These are phyloP conservation scores for Pseudogymnoascus sp. DNA, from an alignment of 2,329 filamentous ascomycete genomes.

Conservation along the genomic window DNA sequence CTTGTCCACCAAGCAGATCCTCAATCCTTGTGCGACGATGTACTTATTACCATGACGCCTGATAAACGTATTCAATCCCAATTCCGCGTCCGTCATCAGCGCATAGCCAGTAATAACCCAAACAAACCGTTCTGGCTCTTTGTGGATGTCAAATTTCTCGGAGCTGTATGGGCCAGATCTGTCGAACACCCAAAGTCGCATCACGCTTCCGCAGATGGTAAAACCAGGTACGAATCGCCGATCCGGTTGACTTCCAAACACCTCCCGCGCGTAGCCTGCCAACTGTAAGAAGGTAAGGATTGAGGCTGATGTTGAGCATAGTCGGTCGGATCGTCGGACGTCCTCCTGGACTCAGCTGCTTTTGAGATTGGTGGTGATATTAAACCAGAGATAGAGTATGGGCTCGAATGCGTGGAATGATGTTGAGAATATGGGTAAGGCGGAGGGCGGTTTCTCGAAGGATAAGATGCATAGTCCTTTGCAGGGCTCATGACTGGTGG, in stretches of 20 bases:
- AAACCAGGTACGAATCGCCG: conserved; percentile 29
- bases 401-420: too few species aligned
- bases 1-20: not conserved
- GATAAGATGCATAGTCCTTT: too few species aligned
- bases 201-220: conserved; percentile 22
- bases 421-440: too few species aligned
- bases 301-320: too few species aligned
- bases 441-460: too few species aligned
- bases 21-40: not conserved
- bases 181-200: conserved; percentile 31
- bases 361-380: too few species aligned
- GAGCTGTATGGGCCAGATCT: conserved; percentile 23
- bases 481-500: too few species aligned
- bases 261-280: conserved; percentile 21
- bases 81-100: not conserved
- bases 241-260: conserved; percentile 28
- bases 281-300: too few species aligned
- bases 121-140: not conserved
- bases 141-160: not conserved
- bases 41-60: not conserved
- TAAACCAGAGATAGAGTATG: too few species aligned
- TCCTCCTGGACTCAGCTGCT: too few species aligned
- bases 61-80: not conserved
- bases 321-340: too few species aligned
- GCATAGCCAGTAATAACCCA: not conserved